These are phyloP conservation scores for Diplodia corticola DNA, from an alignment of 2,329 filamentous ascomycete species.

Conservation along the genomic window DNA sequence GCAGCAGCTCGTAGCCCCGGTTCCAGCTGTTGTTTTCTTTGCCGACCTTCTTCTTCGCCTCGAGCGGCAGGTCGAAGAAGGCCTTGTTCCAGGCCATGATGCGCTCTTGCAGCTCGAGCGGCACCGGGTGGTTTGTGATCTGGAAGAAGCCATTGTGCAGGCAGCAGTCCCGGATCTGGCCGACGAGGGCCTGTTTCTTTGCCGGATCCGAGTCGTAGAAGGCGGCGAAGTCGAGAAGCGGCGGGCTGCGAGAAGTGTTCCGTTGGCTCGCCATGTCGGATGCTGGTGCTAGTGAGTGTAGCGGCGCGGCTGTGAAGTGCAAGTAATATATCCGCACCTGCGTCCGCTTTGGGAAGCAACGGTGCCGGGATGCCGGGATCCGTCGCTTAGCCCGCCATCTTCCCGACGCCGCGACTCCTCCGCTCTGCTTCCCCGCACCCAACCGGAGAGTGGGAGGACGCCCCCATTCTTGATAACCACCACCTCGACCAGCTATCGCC, in stretches of 20 bases:
- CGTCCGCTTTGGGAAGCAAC: neutral
- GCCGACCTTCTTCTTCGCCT: constrained; percentile 44
- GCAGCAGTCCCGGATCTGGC: constrained; percentile 35
- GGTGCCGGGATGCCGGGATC: neutral
- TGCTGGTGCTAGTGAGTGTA: neutral
- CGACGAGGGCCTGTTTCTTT: constrained; percentile 32
- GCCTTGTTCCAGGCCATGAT: constrained; percentile 43
- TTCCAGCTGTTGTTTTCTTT: constrained; percentile 46
- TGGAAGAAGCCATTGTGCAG: constrained; percentile 49
- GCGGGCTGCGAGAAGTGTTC: constrained; percentile 19
- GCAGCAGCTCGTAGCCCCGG: constrained; percentile 47
- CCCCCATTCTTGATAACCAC: constrained; percentile 9
- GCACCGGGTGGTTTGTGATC: constrained; percentile 45
- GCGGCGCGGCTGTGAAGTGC: neutral
- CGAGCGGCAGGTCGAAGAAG: constrained; percentile 44
- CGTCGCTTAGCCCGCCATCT: neutral
- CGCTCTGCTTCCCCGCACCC: constrained; percentile 6
- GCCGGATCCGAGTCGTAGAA: constrained; percentile 32
- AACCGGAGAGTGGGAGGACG: constrained; percentile 13
- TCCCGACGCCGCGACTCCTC: neutral
- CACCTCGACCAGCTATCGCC: neutral
- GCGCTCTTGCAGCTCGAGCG: constrained; percentile 39
- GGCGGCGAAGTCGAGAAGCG: constrained; percentile 22
- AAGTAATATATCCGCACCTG: neutral
- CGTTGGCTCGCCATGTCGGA: neutral